Conservation (phyloP, 2,329 filamentous ascomycete species). For the Calonectria hongkongensis region DNA sequence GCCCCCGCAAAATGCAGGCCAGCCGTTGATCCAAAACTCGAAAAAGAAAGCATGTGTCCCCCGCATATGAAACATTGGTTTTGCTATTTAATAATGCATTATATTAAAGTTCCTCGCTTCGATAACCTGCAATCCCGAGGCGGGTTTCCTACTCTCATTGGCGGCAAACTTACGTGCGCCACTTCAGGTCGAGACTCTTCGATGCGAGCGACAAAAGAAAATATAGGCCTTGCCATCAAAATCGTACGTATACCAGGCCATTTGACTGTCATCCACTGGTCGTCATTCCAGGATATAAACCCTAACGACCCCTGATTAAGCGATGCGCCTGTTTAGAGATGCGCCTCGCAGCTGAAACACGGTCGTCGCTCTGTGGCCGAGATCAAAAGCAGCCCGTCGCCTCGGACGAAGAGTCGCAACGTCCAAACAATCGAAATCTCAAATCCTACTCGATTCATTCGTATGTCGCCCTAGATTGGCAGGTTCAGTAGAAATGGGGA, state of each 20-base stretch:
- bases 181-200: constrained; percentile 3
- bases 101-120: background rate
- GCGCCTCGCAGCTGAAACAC: background rate
- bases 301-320: background rate
- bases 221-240: too few species aligned
- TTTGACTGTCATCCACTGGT: too few species aligned
- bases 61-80: background rate
- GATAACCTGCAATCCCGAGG: background rate
- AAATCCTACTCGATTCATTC: background rate
- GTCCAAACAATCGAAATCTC: background rate
- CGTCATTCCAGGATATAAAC: background rate
- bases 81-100: background rate
- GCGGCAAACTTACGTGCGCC: constrained; percentile 1
- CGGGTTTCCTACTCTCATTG: background rate
- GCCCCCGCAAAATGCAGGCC: background rate
- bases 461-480: too few species aligned
- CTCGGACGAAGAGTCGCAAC: background rate
- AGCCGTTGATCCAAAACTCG: background rate
- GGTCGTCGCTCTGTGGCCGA: background rate
- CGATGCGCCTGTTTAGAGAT: background rate
- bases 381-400: background rate
- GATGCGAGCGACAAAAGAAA: too few species aligned
- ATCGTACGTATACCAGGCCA: too few species aligned
- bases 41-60: background rate
- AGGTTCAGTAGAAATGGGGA: background rate